Conservation (phyloP, 2,329 filamentous ascomycete species). For the Ophiostoma quercus region DNA sequence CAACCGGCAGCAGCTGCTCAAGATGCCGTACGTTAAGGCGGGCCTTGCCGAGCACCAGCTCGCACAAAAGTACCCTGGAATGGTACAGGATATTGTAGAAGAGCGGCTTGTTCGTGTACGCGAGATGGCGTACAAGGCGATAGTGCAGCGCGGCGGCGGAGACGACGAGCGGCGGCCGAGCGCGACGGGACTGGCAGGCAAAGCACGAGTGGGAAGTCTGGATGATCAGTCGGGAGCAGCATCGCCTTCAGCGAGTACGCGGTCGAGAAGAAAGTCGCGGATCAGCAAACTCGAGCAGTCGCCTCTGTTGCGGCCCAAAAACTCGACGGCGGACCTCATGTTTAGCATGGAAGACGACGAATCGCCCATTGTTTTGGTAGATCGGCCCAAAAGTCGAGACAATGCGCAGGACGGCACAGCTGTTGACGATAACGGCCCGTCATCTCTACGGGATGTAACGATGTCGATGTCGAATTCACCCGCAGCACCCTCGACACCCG, state of each 20-base stretch:
- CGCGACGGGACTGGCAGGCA: slow-evolving; percentile 45
- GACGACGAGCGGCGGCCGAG: slow-evolving; percentile 38
- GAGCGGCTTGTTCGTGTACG: slow-evolving; percentile 66
- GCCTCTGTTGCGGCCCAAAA: slow-evolving; percentile 62
- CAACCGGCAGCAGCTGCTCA: slow-evolving; percentile 73
- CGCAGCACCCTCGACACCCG: background rate
- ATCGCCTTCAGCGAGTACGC: slow-evolving; percentile 40
- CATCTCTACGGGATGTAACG: background rate
- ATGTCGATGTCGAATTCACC: background rate
- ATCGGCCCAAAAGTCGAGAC: slow-evolving; percentile 10
- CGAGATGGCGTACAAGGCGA: slow-evolving; percentile 65
- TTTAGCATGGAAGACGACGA: slow-evolving; percentile 90
- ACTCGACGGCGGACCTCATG: slow-evolving; percentile 70
- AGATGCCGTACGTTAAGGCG: slow-evolving; percentile 70
- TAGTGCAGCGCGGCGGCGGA: slow-evolving; percentile 44
- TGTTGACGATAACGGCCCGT: background rate
- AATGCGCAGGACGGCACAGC: background rate
- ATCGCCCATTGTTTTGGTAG: slow-evolving; percentile 28
- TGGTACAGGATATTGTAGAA: slow-evolving; percentile 61
- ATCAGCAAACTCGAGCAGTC: slow-evolving; percentile 46
- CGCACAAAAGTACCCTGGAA: slow-evolving; percentile 58
- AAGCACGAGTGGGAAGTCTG: slow-evolving; percentile 54
- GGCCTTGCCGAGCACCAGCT: slow-evolving; percentile 63
- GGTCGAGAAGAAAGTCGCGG: slow-evolving; percentile 44
- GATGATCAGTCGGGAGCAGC: slow-evolving; percentile 48